Evolutionary conservation across 2,329 filamentous ascomycete species (phyloP).

Genomic region (Aspergillus neotritici): DNA sequence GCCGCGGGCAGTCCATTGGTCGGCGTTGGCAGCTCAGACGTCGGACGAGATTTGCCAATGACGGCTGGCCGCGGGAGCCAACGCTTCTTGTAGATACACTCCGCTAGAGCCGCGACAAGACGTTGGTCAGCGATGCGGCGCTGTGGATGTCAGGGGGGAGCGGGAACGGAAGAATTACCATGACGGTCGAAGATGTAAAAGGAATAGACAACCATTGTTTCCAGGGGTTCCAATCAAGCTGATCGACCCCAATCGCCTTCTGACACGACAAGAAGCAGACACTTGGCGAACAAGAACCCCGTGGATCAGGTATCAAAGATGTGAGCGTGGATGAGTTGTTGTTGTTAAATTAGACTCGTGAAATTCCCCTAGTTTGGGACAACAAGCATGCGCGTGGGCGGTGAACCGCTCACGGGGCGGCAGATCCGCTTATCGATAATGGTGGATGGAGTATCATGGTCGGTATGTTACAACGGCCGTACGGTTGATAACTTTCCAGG

Average conservation of each 20-base stretch:
- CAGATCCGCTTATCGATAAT: too few species aligned
- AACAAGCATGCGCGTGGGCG: constrained; percentile 10
- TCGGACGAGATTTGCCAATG: constrained; percentile 45
- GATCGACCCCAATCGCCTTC: background rate
- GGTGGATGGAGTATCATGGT: too few species aligned
- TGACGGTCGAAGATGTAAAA: constrained; percentile 99
- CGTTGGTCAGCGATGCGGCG: constrained; percentile 2
- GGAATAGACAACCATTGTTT: constrained; percentile 82
- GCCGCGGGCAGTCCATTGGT: constrained; percentile 38
- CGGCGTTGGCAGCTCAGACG: constrained; percentile 44
- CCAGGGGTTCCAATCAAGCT: constrained; percentile 6
- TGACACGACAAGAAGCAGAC: too few species aligned
- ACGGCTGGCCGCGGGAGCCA: constrained; percentile 61
- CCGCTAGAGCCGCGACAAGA: constrained; percentile 53
- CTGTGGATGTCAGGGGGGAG: constrained; percentile 5
- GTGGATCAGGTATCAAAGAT: background rate
- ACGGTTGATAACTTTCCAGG: too few species aligned
- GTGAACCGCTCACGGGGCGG: constrained; percentile 3
- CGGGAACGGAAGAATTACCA: constrained; percentile 51
- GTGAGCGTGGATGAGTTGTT: background rate
- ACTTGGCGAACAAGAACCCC: background rate
- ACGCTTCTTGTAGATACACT: constrained; percentile 91
- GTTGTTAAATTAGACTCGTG: constrained; percentile 11
- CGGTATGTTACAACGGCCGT: too few species aligned
- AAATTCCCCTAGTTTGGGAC: background rate